phyloP scores from a whole-genome alignment of 768 basidiomycete species.

The Boletus rex-veris region DNA sequence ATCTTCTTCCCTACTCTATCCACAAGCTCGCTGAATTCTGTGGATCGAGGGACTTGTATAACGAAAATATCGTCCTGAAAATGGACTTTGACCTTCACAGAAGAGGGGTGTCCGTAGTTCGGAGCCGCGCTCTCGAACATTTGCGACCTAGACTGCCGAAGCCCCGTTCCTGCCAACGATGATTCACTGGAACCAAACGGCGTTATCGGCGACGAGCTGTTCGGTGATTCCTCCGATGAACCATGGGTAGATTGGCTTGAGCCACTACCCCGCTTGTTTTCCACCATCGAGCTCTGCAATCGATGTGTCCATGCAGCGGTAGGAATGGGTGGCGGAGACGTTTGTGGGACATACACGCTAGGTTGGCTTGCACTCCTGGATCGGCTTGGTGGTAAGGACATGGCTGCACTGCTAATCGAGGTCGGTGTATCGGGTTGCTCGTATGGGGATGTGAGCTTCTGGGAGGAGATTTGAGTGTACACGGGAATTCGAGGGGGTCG shows the following conservation, averaged over 20 bases:
- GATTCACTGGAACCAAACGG: slow-evolving; percentile 90
- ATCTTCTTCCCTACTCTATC: slow-evolving; percentile 93
- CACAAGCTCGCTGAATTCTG: slow-evolving; percentile 79
- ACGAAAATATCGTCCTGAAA: slow-evolving; percentile 96
- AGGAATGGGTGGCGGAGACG: slow-evolving; percentile 51
- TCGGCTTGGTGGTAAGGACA: slow-evolving; percentile 43
- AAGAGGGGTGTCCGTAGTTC: slow-evolving; percentile 34
- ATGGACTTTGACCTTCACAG: slow-evolving; percentile 91
- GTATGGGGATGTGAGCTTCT: slow-evolving; percentile 51
- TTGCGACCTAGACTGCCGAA: slow-evolving; percentile 54
- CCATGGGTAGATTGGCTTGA: slow-evolving; percentile 76
- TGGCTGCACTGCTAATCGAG: slow-evolving; percentile 19
- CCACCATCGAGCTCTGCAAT: slow-evolving; percentile 37
- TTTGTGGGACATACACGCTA: slow-evolving; percentile 58
- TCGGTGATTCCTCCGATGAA: slow-evolving; percentile 82
- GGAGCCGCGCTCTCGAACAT: slow-evolving; percentile 43
- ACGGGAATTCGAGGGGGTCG: slow-evolving; percentile 45
- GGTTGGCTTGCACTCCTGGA: slow-evolving; percentile 82
- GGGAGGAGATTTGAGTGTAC: slow-evolving; percentile 70
- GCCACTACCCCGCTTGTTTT: slow-evolving; percentile 75
- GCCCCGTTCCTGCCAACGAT: slow-evolving; percentile 57
- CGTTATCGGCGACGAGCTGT: slow-evolving; percentile 82
- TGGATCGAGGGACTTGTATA: slow-evolving; percentile 78
- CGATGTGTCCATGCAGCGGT: slow-evolving; percentile 48
- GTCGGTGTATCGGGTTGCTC: slow-evolving; percentile 43